Base-by-base conservation (phyloP, 2,329 filamentous ascomycete genomes). In the Aspergillus sp. region DNA sequence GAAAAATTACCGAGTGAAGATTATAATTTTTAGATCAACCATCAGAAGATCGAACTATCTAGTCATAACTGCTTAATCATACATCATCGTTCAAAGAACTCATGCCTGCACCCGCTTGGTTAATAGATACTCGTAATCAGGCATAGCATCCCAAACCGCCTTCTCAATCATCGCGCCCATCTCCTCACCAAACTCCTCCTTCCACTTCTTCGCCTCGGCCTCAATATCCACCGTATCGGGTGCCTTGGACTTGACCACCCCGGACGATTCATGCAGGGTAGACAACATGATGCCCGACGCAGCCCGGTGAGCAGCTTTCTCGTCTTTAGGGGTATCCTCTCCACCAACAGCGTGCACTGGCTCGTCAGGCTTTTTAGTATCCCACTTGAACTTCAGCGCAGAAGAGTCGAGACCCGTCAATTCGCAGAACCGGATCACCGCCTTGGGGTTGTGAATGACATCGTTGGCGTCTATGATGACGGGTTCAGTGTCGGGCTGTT, bases 401-500 rank as follows among this genome's bases (percentile, higher is more conserved):
- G 41, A 36, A 9, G 54, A 42, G 38, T 63, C 50, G 10, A 62
- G 43, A 1, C 58, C 58, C 6, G 52, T 37, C 12, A 52, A 37
- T 13, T 40, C 32, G 32, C 47, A 55, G 38, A 46, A 50, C 30
- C 48, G 31, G 19, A 34, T 31, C 2, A 60, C 46, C 32, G 59
- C 46, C 10, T 38, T 34, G 11, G 50, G 49, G 11, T 49, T 27
- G 13, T 48, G 49, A 42, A 61, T 60, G 33, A 60, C 46, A 39
- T 60, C 58, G 42, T 60, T 57, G 8, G 57, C 55, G 32, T 62
- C 60, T 2, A 57, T 45, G 19, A 62, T 48, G 13, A 61, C 40
- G 2, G 52, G 54, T 19, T 43, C 12, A 13, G 8, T 35, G 7
- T 10, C 33, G 33, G 19, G 19, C 33, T 35, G 33, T 27, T 47